These are phyloP conservation scores for Lentinula novae-zelandiae DNA, from an alignment of 1,284 basidiomycete genomes.

Conservation along the genomic window DNA sequence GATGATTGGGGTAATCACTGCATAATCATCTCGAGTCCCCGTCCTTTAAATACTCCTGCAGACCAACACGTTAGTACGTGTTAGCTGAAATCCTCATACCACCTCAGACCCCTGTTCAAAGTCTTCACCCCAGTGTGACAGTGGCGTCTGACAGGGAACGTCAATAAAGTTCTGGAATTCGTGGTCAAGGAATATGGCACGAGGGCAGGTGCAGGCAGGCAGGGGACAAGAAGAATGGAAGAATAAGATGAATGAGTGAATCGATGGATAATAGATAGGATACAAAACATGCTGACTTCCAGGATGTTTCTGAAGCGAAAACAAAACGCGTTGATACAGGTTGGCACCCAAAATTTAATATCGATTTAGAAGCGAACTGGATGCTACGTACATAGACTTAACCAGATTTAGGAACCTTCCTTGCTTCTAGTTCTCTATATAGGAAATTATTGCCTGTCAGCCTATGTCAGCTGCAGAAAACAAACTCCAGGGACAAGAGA, in stretches of 20 bases:
- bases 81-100: too few relatives aligned
- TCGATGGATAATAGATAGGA: background rate
- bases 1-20: background rate
- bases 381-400: too few relatives aligned
- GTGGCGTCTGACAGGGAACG: background rate
- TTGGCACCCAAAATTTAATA: too few relatives aligned
- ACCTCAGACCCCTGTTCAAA: too few relatives aligned
- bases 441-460: too few relatives aligned
- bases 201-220: background rate
- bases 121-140: background rate
- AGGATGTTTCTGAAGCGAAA: background rate
- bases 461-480: too few relatives aligned
- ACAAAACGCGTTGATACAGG: background rate
- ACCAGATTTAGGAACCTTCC: too few relatives aligned
- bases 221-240: background rate
- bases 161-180: background rate
- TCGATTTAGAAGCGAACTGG: too few relatives aligned
- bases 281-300: background rate
- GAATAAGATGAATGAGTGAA: background rate
- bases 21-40: background rate
- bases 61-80: too few relatives aligned
- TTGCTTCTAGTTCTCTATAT: too few relatives aligned
- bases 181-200: background rate
- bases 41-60: background rate
- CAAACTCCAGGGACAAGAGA: too few relatives aligned